Conservation (phyloP, 2,329 filamentous ascomycete species). For the Pezicula carpinea region DNA sequence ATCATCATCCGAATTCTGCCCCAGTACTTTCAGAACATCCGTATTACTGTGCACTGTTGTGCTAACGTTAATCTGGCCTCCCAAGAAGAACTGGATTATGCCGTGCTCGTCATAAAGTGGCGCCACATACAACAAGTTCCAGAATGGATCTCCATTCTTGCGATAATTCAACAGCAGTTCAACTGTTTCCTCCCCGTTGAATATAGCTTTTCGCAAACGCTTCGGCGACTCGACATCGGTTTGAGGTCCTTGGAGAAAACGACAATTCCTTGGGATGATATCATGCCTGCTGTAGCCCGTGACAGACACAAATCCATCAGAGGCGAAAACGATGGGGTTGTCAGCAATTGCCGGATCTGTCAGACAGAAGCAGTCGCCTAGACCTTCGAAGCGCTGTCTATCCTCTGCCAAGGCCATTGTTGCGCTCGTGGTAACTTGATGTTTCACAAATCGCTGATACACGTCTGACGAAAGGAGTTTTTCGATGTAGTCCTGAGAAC, state of each 20-base stretch:
- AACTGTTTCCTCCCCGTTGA: conserved; percentile 38
- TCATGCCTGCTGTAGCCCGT: conserved; percentile 45
- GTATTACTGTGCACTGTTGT: conserved; percentile 44
- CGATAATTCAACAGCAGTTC: conserved; percentile 48
- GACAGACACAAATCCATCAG: conserved; percentile 47
- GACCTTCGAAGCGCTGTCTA: conserved; percentile 42
- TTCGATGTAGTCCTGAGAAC: conserved; percentile 39
- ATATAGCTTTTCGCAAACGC: conserved; percentile 38
- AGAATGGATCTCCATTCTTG: conserved; percentile 47
- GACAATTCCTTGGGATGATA: conserved; percentile 44
- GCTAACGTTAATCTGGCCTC: conserved; percentile 53
- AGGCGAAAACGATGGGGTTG: conserved; percentile 45
- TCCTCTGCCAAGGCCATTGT: conserved; percentile 39
- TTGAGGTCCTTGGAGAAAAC: conserved; percentile 43
- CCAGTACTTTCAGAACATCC: conserved; percentile 47
- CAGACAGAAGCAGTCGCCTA: conserved; percentile 55
- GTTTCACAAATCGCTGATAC: conserved; percentile 48
- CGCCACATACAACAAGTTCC: conserved; percentile 51
- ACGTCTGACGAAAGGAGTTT: conserved; percentile 39
- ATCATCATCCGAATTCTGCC: conserved; percentile 29
- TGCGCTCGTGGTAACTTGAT: conserved; percentile 44
- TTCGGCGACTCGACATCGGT: conserved; percentile 38
- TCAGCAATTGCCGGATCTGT: conserved; percentile 46
- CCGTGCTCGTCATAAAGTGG: conserved; percentile 46
- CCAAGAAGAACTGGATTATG: conserved; percentile 47